These are phyloP conservation scores for Aureococcus anophagefferens DNA, from an alignment of 108 stramenopile genomes.

Conservation along the genomic window DNA sequence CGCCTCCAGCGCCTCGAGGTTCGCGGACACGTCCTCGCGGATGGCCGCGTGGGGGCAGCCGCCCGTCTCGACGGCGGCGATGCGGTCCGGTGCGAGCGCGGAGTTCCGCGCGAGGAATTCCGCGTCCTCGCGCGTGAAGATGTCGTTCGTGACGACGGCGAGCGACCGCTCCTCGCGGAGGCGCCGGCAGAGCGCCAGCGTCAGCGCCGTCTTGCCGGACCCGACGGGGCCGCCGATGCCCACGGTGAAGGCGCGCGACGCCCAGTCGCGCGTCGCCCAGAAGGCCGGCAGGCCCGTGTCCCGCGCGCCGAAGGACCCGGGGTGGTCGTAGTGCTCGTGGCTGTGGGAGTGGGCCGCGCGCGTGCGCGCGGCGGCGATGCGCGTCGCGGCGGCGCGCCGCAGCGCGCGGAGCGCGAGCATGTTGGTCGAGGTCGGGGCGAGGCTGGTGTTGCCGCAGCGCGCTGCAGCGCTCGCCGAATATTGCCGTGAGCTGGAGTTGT, in stretches of 20 bases:
- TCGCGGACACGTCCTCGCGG: slow-evolving; percentile 90
- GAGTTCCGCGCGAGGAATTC: slow-evolving; percentile 74
- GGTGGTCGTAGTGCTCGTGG: slow-evolving; percentile 25
- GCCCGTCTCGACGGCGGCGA: slow-evolving; percentile 90
- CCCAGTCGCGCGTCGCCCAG: slow-evolving; percentile 20
- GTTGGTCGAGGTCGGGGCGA: too few species aligned
- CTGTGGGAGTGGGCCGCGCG: slow-evolving; percentile 16
- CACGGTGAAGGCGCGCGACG: slow-evolving; percentile 70
- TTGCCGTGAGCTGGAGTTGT: too few species aligned
- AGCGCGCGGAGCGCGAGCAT: too few species aligned
- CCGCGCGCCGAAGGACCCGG: slow-evolving; percentile 22
- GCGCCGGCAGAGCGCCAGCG: slow-evolving; percentile 56
- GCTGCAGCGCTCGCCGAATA: too few species aligned
- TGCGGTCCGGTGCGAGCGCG: slow-evolving; percentile 63
- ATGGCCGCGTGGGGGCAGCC: slow-evolving; percentile 95
- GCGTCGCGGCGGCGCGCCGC: too few species aligned
- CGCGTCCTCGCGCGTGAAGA: slow-evolving; percentile 95
- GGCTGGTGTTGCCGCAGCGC: too few species aligned
- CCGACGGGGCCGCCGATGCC: slow-evolving; percentile 79
- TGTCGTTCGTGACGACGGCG: slow-evolving; percentile 89
- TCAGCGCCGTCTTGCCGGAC: slow-evolving; percentile 64
- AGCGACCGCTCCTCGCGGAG: slow-evolving; percentile 34
- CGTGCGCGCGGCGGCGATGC: too few species aligned
- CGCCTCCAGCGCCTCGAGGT: slow-evolving; percentile 79
- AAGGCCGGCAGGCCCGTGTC: slow-evolving; percentile 18